A percentile compares a stretch with the other conserved stretches of the same genome.
These are phyloP conservation scores for Shiraia sp. DNA, from an alignment of 2,329 filamentous ascomycete genomes.

Conservation along the genomic window DNA sequence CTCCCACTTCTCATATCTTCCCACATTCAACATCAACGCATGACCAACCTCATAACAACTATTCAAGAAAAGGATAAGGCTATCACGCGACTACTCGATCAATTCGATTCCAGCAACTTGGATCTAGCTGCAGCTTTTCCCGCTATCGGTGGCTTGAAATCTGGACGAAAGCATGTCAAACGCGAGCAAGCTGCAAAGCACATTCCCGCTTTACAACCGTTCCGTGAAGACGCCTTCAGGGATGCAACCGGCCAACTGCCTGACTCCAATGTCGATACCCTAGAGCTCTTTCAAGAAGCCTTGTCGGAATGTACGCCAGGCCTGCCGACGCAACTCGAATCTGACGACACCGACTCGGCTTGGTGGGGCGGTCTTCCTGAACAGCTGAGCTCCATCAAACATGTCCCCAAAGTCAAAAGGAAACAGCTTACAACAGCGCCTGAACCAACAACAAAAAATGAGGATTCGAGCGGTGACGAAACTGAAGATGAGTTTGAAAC, in stretches of 20 bases:
- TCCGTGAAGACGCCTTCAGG: conserved; percentile 55
- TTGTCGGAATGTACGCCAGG: conserved; percentile 29
- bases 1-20: conserved; percentile 57
- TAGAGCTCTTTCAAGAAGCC: conserved; percentile 41
- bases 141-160: conserved; percentile 52
- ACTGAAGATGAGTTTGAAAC: conserved; percentile 44
- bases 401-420: conserved; percentile 11
- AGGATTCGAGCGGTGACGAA: conserved; percentile 31
- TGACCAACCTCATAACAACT: conserved; percentile 53
- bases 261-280: conserved; percentile 27
- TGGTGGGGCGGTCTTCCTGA: conserved; percentile 31
- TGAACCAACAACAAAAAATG: conserved; percentile 6
- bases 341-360: conserved; percentile 10
- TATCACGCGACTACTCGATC: conserved; percentile 61
- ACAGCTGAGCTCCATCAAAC: conserved; percentile 10
- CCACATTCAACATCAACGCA: conserved; percentile 51
- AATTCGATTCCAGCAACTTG: conserved; percentile 59
- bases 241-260: conserved; percentile 28
- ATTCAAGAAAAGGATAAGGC: conserved; percentile 63
- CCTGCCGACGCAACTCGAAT: conserved; percentile 30
- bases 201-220: conserved; percentile 59
- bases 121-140: conserved; percentile 63
- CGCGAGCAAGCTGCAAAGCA: conserved; percentile 57
- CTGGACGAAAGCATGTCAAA: conserved; percentile 49
- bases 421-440: conserved; percentile 6